These are phyloP conservation scores for Limnanthes douglasii DNA, from an alignment of 345 rosid genomes.

Conservation along the genomic window DNA sequence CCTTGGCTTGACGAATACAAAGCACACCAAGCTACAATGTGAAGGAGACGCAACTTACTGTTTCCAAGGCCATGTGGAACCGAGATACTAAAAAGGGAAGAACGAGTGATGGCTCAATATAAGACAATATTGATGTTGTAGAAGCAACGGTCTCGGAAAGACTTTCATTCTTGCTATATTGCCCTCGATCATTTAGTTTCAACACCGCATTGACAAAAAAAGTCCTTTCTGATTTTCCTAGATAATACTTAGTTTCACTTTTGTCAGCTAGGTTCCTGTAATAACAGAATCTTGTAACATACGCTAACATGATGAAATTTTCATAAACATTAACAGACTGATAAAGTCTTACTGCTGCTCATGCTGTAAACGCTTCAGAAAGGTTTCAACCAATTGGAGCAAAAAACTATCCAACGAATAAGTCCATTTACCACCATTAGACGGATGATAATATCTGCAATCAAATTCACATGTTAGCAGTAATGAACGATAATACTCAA, in stretches of 20 bases:
- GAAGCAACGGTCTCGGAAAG: slow-evolving; percentile 98
- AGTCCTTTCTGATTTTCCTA: slow-evolving; percentile 60
- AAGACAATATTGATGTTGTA: slow-evolving; percentile 81
- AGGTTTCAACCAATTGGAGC: slow-evolving; percentile 56
- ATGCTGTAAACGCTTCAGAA: slow-evolving; percentile 79
- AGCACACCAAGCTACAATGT: too few relatives aligned
- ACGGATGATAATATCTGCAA: slow-evolving; percentile 89
- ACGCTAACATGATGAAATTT: slow-evolving; percentile 13
- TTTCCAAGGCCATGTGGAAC: slow-evolving; percentile 95
- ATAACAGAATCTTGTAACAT: slow-evolving; percentile 12
- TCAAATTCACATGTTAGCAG: slow-evolving; percentile 8
- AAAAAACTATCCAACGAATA: slow-evolving; percentile 85
- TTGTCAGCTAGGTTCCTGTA: slow-evolving; percentile 49
- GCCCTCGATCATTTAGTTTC: slow-evolving; percentile 92
- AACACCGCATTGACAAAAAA: slow-evolving; percentile 59
- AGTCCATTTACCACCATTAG: slow-evolving; percentile 99
- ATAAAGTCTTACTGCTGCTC: slow-evolving; percentile 67
- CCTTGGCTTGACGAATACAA: too few relatives aligned
- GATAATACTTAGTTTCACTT: slow-evolving; percentile 21
- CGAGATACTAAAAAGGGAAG: slow-evolving; percentile 94
- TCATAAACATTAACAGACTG: slow-evolving; percentile 5
- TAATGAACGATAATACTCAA: slow-evolving; percentile 6
- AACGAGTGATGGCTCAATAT: slow-evolving; percentile 89
- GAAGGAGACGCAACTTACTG: slow-evolving; percentile 28
- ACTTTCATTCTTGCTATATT: slow-evolving; percentile 94